phyloP scores from a whole-genome alignment of 1,139 yeast genomes.

The Komagataea norvegica region DNA sequence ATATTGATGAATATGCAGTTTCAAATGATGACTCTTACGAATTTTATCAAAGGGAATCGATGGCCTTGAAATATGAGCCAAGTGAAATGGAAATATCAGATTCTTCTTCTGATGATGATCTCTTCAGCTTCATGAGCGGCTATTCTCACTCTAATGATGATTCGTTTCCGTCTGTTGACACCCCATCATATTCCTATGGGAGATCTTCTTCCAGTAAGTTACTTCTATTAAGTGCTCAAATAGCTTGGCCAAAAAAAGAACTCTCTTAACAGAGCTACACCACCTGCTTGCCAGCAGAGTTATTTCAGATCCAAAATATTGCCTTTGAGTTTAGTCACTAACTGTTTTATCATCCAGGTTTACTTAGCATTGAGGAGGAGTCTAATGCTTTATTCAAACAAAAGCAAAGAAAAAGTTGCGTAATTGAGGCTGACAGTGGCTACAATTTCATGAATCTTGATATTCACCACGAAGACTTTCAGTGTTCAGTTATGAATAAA shows the following conservation, averaged over 20 bases:
- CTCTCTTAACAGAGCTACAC: too few relatives aligned
- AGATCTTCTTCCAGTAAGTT: slow-evolving; percentile 2
- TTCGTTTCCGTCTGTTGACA: slow-evolving; percentile 4
- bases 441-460: slow-evolving; percentile 12
- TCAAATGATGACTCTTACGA: too few relatives aligned
- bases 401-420: slow-evolving; percentile 1
- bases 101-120: background rate
- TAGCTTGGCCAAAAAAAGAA: too few relatives aligned
- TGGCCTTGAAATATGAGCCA: too few relatives aligned
- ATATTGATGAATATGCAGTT: slow-evolving; percentile 2
- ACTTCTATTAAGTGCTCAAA: background rate
- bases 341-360: background rate
- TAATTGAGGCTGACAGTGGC: background rate
- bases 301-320: too few relatives aligned
- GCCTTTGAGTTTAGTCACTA: too few relatives aligned
- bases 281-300: too few relatives aligned
- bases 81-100: background rate
- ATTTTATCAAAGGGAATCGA: too few relatives aligned
- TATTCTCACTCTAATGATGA: slow-evolving; percentile 1
- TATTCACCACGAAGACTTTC: slow-evolving; percentile 18
- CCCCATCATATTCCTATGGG: slow-evolving; percentile 4
- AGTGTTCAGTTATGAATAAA: slow-evolving; percentile 16
- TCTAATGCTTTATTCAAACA: slow-evolving; percentile 1
- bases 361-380: background rate
- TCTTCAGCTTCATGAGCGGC: slow-evolving; percentile 1